Evolutionary conservation across 2,329 filamentous ascomycete genomes (phyloP).

Genomic region (Sphaerulina vaccinii): DNA sequence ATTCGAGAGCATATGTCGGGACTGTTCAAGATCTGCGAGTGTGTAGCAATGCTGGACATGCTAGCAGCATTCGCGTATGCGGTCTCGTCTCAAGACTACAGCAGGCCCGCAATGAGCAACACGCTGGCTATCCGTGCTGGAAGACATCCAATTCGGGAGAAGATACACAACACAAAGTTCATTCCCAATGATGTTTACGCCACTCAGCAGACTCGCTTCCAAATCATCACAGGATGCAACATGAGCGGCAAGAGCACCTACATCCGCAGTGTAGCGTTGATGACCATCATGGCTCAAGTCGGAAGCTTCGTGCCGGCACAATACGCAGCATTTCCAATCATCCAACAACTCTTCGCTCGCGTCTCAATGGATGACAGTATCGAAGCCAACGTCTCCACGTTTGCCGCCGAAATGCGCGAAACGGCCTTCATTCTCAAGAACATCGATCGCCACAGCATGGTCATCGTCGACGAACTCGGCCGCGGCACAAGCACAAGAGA

Average conservation of each 20-base stretch:
- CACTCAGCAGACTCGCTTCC: constrained; percentile 75
- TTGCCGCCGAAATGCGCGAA: constrained; percentile 92
- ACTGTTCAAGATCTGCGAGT: constrained; percentile 82
- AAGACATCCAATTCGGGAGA: constrained; percentile 77
- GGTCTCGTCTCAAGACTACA: constrained; percentile 65
- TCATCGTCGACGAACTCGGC: constrained; percentile 88
- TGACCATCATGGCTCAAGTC: constrained; percentile 91
- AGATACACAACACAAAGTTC: constrained; percentile 66
- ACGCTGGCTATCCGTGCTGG: constrained; percentile 71
- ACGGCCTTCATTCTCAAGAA: constrained; percentile 90
- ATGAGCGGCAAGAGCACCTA: constrained; percentile 99
- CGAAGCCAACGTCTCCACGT: constrained; percentile 88
- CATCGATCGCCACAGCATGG: constrained; percentile 62
- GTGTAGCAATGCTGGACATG: constrained; percentile 75
- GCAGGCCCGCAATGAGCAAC: constrained; percentile 66
- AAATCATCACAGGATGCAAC: constrained; percentile 93
- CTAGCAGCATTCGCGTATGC: constrained; percentile 69
- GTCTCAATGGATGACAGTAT: constrained; percentile 84
- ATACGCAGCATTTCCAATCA: constrained; percentile 77
- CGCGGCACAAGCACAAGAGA: constrained; percentile 87
- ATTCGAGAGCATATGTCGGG: constrained; percentile 69
- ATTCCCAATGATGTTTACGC: constrained; percentile 90
- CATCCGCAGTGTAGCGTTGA: constrained; percentile 78
- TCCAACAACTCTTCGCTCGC: constrained; percentile 81
- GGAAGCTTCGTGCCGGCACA: constrained; percentile 86